These are phyloP conservation scores for Fusarium siculi DNA, from an alignment of 2,329 filamentous ascomycete genomes.

Conservation along the genomic window DNA sequence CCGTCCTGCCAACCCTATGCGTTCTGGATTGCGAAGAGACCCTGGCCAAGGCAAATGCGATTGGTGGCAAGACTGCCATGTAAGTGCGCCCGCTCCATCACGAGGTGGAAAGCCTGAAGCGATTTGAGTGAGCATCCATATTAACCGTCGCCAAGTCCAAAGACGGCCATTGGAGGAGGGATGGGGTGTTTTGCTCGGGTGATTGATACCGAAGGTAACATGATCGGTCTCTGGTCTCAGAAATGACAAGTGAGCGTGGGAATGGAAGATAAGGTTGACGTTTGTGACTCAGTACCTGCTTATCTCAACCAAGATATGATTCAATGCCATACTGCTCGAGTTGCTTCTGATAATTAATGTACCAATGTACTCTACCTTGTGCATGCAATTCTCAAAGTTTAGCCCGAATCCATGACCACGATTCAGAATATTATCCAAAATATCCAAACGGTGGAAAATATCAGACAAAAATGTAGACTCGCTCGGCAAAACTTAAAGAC, in stretches of 20 bases:
- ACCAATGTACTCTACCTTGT: not conserved
- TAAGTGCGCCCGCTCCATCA: constrained; percentile 39
- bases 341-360: not conserved
- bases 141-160: constrained; percentile 43
- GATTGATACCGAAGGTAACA: constrained; percentile 53
- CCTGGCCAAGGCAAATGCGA: constrained; percentile 42
- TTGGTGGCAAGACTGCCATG: constrained; percentile 50
- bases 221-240: constrained; percentile 50
- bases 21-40: constrained; percentile 49
- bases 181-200: constrained; percentile 52
- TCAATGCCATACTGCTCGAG: not conserved
- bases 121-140: not conserved
- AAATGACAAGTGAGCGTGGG: constrained; percentile 41
- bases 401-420: not conserved
- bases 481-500: constrained; percentile 22
- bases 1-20: constrained; percentile 49
- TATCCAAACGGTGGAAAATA: constrained; percentile 32
- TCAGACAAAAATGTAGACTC: not conserved
- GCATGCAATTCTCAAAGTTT: not conserved
- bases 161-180: constrained; percentile 48
- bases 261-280: not conserved
- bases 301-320: not conserved
- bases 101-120: not conserved
- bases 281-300: not conserved
- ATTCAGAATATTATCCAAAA: not conserved